Evolutionary conservation across 768 basidiomycete genomes (phyloP), one percentile per base, ranked within the genome.

Genomic region (Cystobasidiopsis lactophilus): DNA sequence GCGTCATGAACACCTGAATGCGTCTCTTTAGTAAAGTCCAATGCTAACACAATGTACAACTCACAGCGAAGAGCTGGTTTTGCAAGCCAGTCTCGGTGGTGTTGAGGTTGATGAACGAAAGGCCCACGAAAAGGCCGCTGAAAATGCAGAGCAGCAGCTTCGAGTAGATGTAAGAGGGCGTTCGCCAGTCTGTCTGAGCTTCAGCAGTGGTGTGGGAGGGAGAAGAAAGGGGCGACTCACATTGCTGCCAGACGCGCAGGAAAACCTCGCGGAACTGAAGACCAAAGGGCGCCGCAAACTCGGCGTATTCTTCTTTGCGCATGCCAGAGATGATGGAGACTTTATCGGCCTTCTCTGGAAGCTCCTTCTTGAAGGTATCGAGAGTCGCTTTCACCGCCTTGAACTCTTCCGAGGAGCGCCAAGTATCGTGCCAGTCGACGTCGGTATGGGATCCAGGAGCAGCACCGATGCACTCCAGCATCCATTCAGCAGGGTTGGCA

Each of bases 371-470:
- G 9, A 35, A 7, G 7, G 9, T 7, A 7, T 35, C 33, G 53
- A 77, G 73, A 53, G 75, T 70, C 3, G 60, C 59, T 56, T 67
- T 66, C 16, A 69, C 65, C 2, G 63, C 53, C n/a, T 60, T 57
- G 43, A 60, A 64, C 66, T 88, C 80, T 51, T 79, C 73, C 1
- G 81, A 81, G 27, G 84, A 72, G 40, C 75, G 66, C 86, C 86
- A 91, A 46, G 85, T 70, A 56, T 83, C 77, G 52, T 77, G 77
- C 86, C 86, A 91, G 61, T 91, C 85, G 30, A 77, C 75, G 52
- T 79, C 73, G 35, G 84, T 72, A 23, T 64, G 59, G 45, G 66
- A 63, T 45, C 77, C 73, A 1, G 79, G 74, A 14, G 77, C 72
- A 40, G 80, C 72, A 49, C 82, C 82, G 50, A 69, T 69, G 27